phyloP scores from a whole-genome alignment of 1,284 basidiomycete species.

The Pulveroboletus ridleyi region DNA sequence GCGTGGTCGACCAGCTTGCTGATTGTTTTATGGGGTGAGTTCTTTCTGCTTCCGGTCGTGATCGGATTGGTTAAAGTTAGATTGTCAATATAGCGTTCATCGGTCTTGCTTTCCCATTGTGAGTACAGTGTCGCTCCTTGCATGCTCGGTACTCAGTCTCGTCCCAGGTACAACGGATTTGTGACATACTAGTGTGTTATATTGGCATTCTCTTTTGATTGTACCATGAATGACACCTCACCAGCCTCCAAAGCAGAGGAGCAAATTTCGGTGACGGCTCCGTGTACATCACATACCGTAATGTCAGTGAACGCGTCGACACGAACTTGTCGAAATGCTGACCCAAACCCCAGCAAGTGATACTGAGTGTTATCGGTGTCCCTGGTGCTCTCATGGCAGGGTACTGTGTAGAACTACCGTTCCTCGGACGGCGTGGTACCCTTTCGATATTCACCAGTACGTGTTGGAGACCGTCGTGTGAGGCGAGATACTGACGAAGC shows the following conservation, averaged over 20 bases:
- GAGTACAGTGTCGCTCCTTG: conserved; percentile 26
- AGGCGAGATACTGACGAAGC: neutral
- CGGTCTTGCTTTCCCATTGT: conserved; percentile 78
- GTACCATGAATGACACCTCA: conserved; percentile 3
- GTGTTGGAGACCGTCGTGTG: conserved; percentile 17
- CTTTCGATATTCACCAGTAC: conserved; percentile 62
- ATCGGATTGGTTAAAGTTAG: conserved; percentile 4
- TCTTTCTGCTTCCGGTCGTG: neutral
- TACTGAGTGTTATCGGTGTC: conserved; percentile 71
- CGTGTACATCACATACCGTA: conserved; percentile 70
- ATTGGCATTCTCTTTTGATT: neutral
- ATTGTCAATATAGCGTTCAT: conserved; percentile 58
- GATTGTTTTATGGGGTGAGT: conserved; percentile 65
- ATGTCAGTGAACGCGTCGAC: conserved; percentile 46
- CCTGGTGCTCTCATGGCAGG: conserved; percentile 71
- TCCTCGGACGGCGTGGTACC: conserved; percentile 67
- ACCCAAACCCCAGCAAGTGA: conserved; percentile 55
- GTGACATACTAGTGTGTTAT: conserved; percentile 62
- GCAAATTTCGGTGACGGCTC: conserved; percentile 68
- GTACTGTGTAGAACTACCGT: conserved; percentile 64
- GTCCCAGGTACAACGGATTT: conserved; percentile 59
- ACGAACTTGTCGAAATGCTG: conserved; percentile 4
- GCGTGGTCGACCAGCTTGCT: conserved; percentile 67
- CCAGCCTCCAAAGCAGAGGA: conserved; percentile 63
- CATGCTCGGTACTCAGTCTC: conserved; percentile 12